phyloP scores from a whole-genome alignment of 1,284 basidiomycete genomes.

The Rhodotorula glutinis region DNA sequence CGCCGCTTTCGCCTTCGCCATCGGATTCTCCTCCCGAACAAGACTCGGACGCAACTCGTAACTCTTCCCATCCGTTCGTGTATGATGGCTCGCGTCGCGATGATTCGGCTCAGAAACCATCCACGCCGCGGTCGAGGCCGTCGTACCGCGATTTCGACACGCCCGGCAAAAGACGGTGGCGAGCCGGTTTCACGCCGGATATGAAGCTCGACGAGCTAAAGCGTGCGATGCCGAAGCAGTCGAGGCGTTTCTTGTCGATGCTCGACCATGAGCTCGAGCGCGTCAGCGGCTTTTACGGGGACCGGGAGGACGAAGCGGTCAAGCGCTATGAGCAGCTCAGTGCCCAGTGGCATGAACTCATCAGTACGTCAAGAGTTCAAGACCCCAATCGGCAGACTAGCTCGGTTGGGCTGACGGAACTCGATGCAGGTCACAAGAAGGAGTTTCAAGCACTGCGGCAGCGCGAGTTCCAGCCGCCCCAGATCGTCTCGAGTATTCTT shows the following conservation, averaged over 20 bases:
- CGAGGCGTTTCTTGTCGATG: constrained; percentile 22
- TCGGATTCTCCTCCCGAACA: background rate
- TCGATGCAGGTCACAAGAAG: constrained; percentile 26
- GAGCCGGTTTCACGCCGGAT: constrained; percentile 8
- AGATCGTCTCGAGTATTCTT: constrained; percentile 23
- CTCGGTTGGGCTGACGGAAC: background rate
- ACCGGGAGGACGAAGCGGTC: constrained; percentile 28
- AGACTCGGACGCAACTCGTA: constrained; percentile 7
- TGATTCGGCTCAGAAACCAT: background rate
- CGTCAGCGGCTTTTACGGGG: constrained; percentile 26
- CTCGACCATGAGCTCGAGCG: constrained; percentile 34
- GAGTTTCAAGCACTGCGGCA: constrained; percentile 28
- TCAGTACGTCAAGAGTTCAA: background rate
- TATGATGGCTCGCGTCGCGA: background rate
- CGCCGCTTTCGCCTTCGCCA: no score
- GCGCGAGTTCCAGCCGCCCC: constrained; percentile 16
- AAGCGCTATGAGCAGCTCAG: constrained; percentile 29
- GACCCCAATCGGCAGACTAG: no score
- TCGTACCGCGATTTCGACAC: background rate
- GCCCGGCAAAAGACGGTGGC: constrained; percentile 18
- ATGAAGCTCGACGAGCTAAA: constrained; percentile 23
- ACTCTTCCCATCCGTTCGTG: background rate
- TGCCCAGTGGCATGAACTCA: constrained; percentile 35
- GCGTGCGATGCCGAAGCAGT: constrained; percentile 20
- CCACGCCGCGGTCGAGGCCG: background rate